Percentiles rank a stretch among this genome's conserved stretches.
phyloP scores from a whole-genome alignment of 306 rosid genomes.

The Vigna hirtella region DNA sequence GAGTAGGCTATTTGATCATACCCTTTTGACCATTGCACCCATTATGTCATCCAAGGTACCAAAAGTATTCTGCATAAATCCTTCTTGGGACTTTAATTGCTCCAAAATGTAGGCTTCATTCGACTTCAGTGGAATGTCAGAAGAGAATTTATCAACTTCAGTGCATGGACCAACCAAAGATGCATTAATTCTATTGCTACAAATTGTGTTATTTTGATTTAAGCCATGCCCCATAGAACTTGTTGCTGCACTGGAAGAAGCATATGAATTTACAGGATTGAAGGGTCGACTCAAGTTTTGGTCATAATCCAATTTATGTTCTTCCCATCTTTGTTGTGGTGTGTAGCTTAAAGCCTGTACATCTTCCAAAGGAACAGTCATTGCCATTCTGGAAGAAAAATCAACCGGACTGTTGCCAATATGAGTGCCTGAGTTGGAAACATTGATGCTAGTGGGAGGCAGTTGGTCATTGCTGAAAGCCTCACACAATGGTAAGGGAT shows the following conservation, averaged over 20 bases:
- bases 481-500: constrained; percentile 56
- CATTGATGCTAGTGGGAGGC: constrained; percentile 52
- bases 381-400: constrained; percentile 56
- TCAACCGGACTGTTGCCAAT: constrained; percentile 49
- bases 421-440: constrained; percentile 47
- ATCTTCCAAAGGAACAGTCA: constrained; percentile 52
- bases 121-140: constrained; percentile 44
- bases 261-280: constrained; percentile 48
- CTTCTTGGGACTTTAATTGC: constrained; percentile 58
- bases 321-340: constrained; percentile 63
- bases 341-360: constrained; percentile 52
- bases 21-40: constrained; percentile 70
- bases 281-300: constrained; percentile 48
- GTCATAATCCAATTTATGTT: constrained; percentile 49
- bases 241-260: constrained; percentile 38
- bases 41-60: constrained; percentile 74
- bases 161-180: constrained; percentile 46
- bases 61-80: constrained; percentile 49
- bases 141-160: constrained; percentile 48
- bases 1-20: constrained; percentile 54
- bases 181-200: constrained; percentile 46
- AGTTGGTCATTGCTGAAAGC: constrained; percentile 52
- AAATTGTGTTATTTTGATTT: constrained; percentile 52
- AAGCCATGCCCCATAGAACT: constrained; percentile 48
- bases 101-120: constrained; percentile 59